Percentiles rank a stretch among this genome's conserved stretches.
Evolutionary conservation across 2,329 filamentous ascomycete genomes (phyloP).

Genomic region (Xylariales sp.): DNA sequence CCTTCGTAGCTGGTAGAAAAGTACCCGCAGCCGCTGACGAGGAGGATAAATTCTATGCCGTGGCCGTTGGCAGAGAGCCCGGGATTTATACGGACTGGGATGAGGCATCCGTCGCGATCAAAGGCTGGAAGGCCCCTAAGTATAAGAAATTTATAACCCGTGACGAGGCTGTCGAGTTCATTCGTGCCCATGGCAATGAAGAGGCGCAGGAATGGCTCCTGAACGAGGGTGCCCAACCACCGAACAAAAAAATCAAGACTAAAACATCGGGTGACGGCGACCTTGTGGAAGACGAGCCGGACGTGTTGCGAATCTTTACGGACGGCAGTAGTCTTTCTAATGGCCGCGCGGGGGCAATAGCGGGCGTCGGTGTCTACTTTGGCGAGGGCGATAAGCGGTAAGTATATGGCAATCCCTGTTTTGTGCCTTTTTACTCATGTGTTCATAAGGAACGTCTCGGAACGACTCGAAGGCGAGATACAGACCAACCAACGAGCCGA

Average conservation of each 20-base stretch:
- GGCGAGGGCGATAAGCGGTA: constrained; percentile 65
- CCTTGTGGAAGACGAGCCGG: constrained; percentile 39
- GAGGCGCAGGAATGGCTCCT: constrained; percentile 57
- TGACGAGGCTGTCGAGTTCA: constrained; percentile 82
- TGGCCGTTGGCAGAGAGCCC: constrained; percentile 67
- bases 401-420: constrained; percentile 28
- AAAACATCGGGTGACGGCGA: constrained; percentile 26
- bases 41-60: constrained; percentile 67
- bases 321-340: constrained; percentile 72
- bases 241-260: constrained; percentile 52
- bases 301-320: constrained; percentile 65
- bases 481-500: constrained; percentile 99
- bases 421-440: constrained; percentile 22
- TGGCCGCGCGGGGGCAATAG: constrained; percentile 64
- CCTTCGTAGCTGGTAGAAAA: constrained; percentile 75
- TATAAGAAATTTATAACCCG: constrained; percentile 76
- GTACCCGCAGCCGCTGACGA: constrained; percentile 53
- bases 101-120: constrained; percentile 78
- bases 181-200: constrained; percentile 62
- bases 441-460: constrained; percentile 71
- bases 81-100: constrained; percentile 75
- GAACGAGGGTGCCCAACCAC: constrained; percentile 52
- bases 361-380: constrained; percentile 74
- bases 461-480: constrained; percentile 75
- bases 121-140: constrained; percentile 75